Evolutionary conservation across 228 moss, liverwort and hornwort genomes (phyloP).

Genomic region (Sphagnum magellanicum): DNA sequence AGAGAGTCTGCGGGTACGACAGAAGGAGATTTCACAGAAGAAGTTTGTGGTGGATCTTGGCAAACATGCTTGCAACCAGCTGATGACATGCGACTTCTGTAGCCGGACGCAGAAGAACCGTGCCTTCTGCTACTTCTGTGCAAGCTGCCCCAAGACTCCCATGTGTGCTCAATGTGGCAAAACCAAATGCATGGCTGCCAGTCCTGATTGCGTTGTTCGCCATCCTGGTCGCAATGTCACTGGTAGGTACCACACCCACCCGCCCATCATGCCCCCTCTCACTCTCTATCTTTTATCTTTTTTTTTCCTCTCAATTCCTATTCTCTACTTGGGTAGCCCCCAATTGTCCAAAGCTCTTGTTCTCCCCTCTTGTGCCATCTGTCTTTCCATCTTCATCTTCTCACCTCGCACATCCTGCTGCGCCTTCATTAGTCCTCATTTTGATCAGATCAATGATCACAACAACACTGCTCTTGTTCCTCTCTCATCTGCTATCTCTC

Average conservation of each 20-base stretch:
- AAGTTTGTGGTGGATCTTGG: slow-evolving; percentile 94
- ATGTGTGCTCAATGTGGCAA: slow-evolving; percentile 92
- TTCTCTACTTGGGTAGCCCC: too few species aligned
- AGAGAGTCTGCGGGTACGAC: slow-evolving; percentile 78
- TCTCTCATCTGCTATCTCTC: too few species aligned
- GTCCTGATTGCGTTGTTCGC: slow-evolving; percentile 84
- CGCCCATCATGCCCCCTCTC: background rate
- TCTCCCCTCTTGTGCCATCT: too few species aligned
- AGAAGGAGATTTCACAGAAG: slow-evolving; percentile 89
- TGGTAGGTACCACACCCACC: slow-evolving; percentile 22
- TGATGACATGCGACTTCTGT: slow-evolving; percentile 79
- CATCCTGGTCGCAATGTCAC: slow-evolving; percentile 92
- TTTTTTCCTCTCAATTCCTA: too few species aligned
- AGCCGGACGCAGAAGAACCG: slow-evolving; percentile 76
- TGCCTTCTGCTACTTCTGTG: slow-evolving; percentile 95
- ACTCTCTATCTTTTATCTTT: slow-evolving; percentile 1
- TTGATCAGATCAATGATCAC: background rate
- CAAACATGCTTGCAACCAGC: slow-evolving; percentile 89
- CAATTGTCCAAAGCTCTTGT: too few species aligned
- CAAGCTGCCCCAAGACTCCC: slow-evolving; percentile 76
- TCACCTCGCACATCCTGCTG: background rate
- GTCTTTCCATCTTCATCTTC: too few species aligned
- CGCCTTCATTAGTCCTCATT: background rate
- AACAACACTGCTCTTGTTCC: background rate
- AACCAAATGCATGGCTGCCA: slow-evolving; percentile 90